phyloP scores from a whole-genome alignment of 495 filamentous ascomycete genomes.

The Talaromyces thailandensis region DNA sequence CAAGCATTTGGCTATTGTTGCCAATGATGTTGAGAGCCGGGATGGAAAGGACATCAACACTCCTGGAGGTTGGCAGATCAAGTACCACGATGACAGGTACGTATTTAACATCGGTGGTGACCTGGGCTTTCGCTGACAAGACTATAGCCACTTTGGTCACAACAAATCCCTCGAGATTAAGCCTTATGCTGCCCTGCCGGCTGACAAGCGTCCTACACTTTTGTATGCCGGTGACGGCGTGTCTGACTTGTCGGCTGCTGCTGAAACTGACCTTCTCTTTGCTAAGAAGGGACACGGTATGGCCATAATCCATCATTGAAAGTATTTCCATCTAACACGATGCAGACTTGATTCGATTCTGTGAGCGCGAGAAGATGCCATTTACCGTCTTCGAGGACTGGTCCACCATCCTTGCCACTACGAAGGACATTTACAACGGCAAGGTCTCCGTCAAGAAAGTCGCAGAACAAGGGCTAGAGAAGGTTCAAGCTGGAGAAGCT shows the following conservation, averaged over 20 bases:
- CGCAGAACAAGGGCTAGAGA: slow-evolving; percentile 9
- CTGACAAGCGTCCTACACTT: slow-evolving; percentile 57
- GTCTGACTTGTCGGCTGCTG: slow-evolving; percentile 78
- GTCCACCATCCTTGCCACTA: slow-evolving; percentile 60
- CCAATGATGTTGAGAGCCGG: slow-evolving; percentile 64
- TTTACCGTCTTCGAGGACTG: slow-evolving; percentile 79
- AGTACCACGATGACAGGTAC: slow-evolving; percentile 79
- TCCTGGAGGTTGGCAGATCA: slow-evolving; percentile 75
- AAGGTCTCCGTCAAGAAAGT: slow-evolving; percentile 33
- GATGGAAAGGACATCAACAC: slow-evolving; percentile 68
- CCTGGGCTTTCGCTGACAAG: slow-evolving; percentile 12
- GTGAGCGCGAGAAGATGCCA: slow-evolving; percentile 65
- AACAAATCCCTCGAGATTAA: slow-evolving; percentile 87
- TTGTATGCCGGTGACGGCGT: slow-evolving; percentile 91
- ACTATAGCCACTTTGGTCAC: slow-evolving; percentile 68
- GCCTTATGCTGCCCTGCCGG: slow-evolving; percentile 67
- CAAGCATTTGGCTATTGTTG: slow-evolving; percentile 71
- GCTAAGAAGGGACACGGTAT: slow-evolving; percentile 83
- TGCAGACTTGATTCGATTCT: slow-evolving; percentile 73
- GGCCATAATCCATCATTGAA: slow-evolving; percentile 8
- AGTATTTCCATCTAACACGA: neutral
- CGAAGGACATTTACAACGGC: slow-evolving; percentile 62
- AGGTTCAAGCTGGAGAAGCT: neutral
- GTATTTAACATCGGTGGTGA: neutral
- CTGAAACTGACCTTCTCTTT: slow-evolving; percentile 82